Evolutionary conservation across 2,329 filamentous ascomycete species (phyloP).

Genomic region (Pezicula neosporulosa): DNA sequence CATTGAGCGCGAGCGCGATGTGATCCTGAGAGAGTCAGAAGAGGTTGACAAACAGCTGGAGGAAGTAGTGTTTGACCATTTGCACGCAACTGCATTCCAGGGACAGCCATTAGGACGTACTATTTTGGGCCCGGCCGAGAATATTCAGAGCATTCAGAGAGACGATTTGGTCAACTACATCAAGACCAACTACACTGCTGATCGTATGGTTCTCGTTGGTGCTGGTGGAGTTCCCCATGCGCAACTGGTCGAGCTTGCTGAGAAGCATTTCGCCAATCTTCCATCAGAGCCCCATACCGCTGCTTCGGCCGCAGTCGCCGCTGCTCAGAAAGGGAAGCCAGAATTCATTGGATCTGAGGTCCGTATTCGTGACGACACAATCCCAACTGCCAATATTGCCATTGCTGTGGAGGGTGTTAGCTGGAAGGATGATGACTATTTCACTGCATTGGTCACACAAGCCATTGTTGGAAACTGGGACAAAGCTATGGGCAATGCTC

Average conservation of each 20-base stretch:
- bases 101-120: constrained; percentile 94
- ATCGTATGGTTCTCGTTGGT: constrained; percentile 98
- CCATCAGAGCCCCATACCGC: constrained; percentile 72
- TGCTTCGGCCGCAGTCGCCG: constrained; percentile 67
- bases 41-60: constrained; percentile 99
- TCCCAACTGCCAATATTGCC: constrained; percentile 95
- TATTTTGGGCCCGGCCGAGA: constrained; percentile 95
- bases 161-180: constrained; percentile 93
- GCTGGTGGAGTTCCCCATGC: constrained; percentile 92
- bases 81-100: constrained; percentile 98
- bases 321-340: constrained; percentile 74
- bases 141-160: constrained; percentile 94
- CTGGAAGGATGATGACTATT: constrained; percentile 99
- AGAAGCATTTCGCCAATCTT: constrained; percentile 87
- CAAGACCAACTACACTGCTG: constrained; percentile 99
- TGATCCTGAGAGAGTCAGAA: constrained; percentile 97
- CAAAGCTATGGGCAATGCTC: constrained; percentile 95
- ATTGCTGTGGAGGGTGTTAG: constrained; percentile 98
- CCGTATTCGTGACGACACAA: constrained; percentile 91
- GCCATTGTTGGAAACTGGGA: constrained; percentile 99
- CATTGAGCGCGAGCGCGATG: constrained; percentile 96
- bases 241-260: constrained; percentile 90
- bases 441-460: constrained; percentile 94
- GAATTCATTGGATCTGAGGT: constrained; percentile 97
- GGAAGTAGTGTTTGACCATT: constrained; percentile 98